Base-by-base conservation (phyloP, 441 rosid genomes). In the Lagerstroemia fauriei region DNA sequence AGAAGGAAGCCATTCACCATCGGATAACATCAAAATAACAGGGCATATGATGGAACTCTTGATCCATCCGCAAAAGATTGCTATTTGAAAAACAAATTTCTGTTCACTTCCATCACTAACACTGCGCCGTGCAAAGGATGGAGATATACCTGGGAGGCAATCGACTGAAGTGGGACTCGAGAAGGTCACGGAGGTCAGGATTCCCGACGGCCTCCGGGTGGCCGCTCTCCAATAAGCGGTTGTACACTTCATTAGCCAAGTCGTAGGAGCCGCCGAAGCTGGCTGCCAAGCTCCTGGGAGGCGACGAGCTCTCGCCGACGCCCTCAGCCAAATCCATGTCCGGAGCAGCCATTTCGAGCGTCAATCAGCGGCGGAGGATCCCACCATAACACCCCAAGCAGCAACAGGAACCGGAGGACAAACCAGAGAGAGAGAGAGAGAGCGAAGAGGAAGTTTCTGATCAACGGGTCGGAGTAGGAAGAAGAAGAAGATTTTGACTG, bases 291-390 rank as follows among this genome's bases (percentile, higher is more conserved):
- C 91, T 89, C 86, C 92, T 83, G 78, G 95, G 93, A 78, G 95
- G 97, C 47, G 97, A 92, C 61, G 93, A 90, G 90, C 94, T 92
- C 87, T 92, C 97, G 41, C 97, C 97, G 32, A 90, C 92, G 73
- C 92, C 97, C 87, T 93, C 94, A 29, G 84, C 83, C 84, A 88
- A 91, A 90, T 92, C 97, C 97, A 92, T 57, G 80, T 41, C 51
- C 48, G 69, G 80, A 77, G 69, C 51, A 27, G 69, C 66, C 48
- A 59, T 27, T 63, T 29, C 13, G 38, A 76, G 71, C 31, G 44
- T 13, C 48, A 44, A 61, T 24, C 69, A 41, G 70, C 34, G 59
- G 59, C 59, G 59, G 20, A 53, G 59, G 22, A 53, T 53, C 59
- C 20, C 59, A 53, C 59, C 59, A 5, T 16, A 53, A 16, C 59